Conservation (phyloP, 169 alveolate species). For the Plasmodium inui region DNA sequence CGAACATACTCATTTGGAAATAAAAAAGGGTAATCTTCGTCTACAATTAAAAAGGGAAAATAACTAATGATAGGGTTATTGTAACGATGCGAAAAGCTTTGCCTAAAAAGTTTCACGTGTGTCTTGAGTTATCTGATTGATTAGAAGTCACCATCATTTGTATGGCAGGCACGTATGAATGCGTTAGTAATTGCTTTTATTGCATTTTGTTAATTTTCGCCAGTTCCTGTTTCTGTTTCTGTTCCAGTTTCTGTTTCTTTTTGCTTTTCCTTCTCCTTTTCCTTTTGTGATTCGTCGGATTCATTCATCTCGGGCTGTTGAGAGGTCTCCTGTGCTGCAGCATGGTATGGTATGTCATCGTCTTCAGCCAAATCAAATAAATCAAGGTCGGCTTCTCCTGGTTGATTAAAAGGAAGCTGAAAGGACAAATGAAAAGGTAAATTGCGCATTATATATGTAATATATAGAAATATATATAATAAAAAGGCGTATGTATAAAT, state of each 20-base stretch:
- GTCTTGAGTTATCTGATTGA: not conserved
- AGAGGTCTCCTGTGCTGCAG: not conserved
- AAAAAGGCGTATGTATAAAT: not conserved
- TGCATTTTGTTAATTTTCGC: constrained; percentile 11
- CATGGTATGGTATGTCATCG: not conserved
- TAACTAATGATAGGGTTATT: not conserved
- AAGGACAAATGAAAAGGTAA: not conserved
- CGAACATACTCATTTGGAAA: not conserved
- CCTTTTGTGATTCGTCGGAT: not conserved
- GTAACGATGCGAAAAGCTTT: not conserved
- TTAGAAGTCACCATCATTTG: not conserved
- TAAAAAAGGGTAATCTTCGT: not conserved
- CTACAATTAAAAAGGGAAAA: not conserved
- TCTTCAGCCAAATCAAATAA: not conserved
- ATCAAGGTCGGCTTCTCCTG: not conserved
- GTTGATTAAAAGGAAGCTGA: constrained; percentile 10
- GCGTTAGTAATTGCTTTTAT: not conserved
- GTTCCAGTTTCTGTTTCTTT: not conserved
- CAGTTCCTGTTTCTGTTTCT: not conserved
- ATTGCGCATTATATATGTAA: not conserved
- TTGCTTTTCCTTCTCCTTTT: not conserved
- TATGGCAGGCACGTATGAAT: not conserved
- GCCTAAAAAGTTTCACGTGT: not conserved
- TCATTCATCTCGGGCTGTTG: not conserved
- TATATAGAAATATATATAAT: not conserved